phyloP scores from a whole-genome alignment of 345 rosid genomes.

The Salix brachista region DNA sequence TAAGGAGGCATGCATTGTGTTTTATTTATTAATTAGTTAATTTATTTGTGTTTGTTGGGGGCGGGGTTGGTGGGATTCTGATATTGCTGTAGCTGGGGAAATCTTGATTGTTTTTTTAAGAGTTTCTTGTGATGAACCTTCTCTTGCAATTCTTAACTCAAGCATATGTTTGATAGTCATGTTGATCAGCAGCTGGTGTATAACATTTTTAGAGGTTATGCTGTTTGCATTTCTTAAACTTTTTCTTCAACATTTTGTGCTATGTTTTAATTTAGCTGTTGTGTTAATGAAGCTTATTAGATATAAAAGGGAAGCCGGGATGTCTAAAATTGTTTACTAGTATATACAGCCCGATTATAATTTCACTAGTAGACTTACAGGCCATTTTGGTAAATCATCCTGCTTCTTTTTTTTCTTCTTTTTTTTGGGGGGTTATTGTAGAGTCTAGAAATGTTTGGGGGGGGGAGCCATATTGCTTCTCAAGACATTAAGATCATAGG shows the following conservation, averaged over 20 bases:
- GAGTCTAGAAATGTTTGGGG: background rate
- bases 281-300: background rate
- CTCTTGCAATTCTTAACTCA: background rate
- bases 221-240: background rate
- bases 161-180: background rate
- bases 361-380: background rate
- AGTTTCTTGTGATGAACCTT: background rate
- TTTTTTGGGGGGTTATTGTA: too few relatives aligned
- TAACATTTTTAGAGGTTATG: background rate
- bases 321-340: background rate
- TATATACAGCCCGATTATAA: background rate
- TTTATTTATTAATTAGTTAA: too few relatives aligned
- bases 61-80: background rate
- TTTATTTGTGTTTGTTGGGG: background rate
- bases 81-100: background rate
- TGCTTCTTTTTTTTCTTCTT: background rate
- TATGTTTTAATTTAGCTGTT: background rate
- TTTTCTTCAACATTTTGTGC: background rate
- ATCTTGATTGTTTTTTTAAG: background rate
- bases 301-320: background rate
- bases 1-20: background rate
- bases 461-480: background rate
- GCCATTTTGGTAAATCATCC: background rate
- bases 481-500: too few relatives aligned
- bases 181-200: background rate